Percentiles rank a stretch among this genome's conserved stretches.
These are phyloP conservation scores for Flammula alnicola DNA, from an alignment of 1,284 basidiomycete genomes.

Conservation along the genomic window DNA sequence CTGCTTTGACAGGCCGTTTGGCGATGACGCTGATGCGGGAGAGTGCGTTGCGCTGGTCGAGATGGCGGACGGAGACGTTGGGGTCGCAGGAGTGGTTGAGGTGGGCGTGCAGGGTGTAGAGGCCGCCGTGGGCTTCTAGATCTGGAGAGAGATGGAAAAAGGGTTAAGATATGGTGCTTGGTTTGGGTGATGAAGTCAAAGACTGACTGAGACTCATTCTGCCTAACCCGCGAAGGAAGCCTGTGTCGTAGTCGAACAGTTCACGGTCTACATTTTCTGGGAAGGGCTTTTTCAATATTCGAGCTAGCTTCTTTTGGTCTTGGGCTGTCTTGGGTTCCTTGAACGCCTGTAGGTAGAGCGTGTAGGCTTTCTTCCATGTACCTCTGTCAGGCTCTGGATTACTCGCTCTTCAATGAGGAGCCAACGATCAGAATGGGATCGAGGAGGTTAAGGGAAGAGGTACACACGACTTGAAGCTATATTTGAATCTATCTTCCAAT, in stretches of 20 bases:
- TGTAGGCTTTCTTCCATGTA: constrained; percentile 66
- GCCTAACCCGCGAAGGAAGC: constrained; percentile 76
- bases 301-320: constrained; percentile 62
- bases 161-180: no score
- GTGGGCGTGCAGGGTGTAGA: constrained; percentile 87
- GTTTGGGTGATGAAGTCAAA: no score
- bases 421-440: background rate
- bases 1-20: constrained; percentile 61
- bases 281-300: constrained; percentile 60
- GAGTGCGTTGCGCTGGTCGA: constrained; percentile 65
- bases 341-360: constrained; percentile 62
- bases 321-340: constrained; percentile 49
- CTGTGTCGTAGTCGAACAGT: constrained; percentile 73
- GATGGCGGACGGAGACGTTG: constrained; percentile 75
- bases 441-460: constrained; percentile 1
- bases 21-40: constrained; percentile 78
- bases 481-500: constrained; percentile 67
- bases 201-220: constrained; percentile 86
- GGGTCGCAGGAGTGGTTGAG: constrained; percentile 86
- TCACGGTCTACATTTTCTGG: constrained; percentile 54
- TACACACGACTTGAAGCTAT: constrained; percentile 48
- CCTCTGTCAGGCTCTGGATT: constrained; percentile 57
- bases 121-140: constrained; percentile 84
- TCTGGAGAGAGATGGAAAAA: constrained; percentile 47
- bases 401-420: constrained; percentile 23